These are phyloP conservation scores for Talaromyces marneffei DNA, from an alignment of 2,329 filamentous ascomycete species.

Conservation along the genomic window DNA sequence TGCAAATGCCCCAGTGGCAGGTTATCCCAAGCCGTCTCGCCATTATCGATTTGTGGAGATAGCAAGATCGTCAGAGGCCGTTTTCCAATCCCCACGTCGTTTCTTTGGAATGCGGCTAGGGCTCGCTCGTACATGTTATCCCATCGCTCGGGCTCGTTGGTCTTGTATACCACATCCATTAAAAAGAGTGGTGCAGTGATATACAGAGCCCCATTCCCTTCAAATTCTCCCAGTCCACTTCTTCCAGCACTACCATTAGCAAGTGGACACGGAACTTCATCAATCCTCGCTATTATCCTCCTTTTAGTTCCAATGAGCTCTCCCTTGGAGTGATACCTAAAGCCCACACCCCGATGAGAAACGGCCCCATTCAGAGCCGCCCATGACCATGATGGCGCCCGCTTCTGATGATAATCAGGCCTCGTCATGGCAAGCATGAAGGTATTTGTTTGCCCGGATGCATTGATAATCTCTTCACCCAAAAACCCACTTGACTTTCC, in stretches of 20 bases:
- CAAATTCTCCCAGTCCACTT: background rate
- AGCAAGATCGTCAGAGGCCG: background rate
- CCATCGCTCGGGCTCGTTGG: background rate
- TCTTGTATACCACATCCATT: constrained; percentile 2
- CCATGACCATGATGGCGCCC: constrained; percentile 7
- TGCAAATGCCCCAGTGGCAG: background rate
- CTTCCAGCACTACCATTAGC: background rate
- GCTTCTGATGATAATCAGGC: background rate
- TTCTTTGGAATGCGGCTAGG: background rate
- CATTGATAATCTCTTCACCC: background rate
- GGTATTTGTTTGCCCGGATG: background rate
- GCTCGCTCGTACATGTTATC: background rate
- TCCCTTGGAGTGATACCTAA: background rate
- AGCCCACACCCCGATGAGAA: background rate
- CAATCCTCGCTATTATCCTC: background rate
- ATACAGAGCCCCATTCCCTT: background rate
- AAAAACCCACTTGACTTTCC: background rate
- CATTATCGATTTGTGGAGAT: background rate
- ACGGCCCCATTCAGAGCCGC: constrained; percentile 1
- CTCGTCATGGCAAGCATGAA: background rate
- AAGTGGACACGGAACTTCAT: constrained; percentile 1
- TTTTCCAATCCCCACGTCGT: background rate
- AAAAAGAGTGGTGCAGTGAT: constrained; percentile 1
- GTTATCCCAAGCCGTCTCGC: background rate
- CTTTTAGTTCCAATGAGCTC: background rate